Base-by-base conservation (phyloP, 768 basidiomycete species). In the Rhizopogon salebrosus region DNA sequence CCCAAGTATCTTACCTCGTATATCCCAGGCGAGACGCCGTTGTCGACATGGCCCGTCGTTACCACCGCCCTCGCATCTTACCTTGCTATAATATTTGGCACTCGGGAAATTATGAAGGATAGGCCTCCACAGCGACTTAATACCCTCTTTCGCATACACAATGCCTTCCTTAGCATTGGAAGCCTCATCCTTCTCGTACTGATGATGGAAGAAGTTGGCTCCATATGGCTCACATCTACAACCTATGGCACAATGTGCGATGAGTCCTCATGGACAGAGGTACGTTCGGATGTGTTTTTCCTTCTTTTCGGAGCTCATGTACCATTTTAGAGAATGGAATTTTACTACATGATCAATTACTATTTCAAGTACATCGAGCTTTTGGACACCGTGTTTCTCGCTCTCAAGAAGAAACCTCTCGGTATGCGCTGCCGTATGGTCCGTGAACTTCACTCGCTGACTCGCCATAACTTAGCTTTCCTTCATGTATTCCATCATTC, bases 401-500 rank as follows among this genome's bases (percentile, higher is more conserved):
- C 90, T 9, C 74, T 98, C 62, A 99, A 98, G 83, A 99, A 98
- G 80, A 98, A 98, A 72, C 92, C 92, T 14, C 78, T 99, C 46
- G 90, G 94, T 95, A 64, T 55, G 85, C 72, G 22, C 41, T 41
- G 18, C 5, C 20, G 26, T 52, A 20, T 40, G 26, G 1, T 45
- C 35, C 35, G 52, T 46, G 22, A 52, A 26, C 48, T 39, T 29
- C 27, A 20, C 29, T 41, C 26, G 37, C 48, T n/a, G 16, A 35
- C 48, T 27, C 41, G 57, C 27, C 50, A 62, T 52, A 53, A 2
- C 39, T 38, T 60, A 95, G 94, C 92, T 61, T 98, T 99, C 75
- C 75, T 99, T 56, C 97, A 98, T 71, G 95, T 99, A 57, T 98
- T 97, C 78, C 97, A 98, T 71, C 97, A 99, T 76, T 92, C 97